These are phyloP conservation scores for Diaporthe sp. DNA, from an alignment of 2,329 filamentous ascomycete species.

Conservation along the genomic window DNA sequence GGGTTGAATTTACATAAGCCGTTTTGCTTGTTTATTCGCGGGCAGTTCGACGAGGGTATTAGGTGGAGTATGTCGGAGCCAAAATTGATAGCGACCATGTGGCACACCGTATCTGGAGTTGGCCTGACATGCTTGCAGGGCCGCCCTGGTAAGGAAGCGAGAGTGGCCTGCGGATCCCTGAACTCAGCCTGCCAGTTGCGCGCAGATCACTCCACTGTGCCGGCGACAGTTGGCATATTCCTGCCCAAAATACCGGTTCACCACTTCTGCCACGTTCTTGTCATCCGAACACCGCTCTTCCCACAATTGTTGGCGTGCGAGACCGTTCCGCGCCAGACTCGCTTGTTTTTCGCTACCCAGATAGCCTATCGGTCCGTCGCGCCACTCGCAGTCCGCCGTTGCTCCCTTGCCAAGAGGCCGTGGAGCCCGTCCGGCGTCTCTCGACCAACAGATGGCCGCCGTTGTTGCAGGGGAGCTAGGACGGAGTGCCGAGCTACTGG, in stretches of 20 bases:
- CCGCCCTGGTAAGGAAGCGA: conserved; percentile 24
- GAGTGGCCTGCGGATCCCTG: conserved; percentile 31
- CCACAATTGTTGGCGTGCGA: not conserved
- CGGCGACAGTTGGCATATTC: not conserved
- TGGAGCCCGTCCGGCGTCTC: conserved; percentile 13
- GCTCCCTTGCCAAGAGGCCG: conserved; percentile 10
- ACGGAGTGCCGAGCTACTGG: conserved; percentile 9
- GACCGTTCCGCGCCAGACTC: not conserved
- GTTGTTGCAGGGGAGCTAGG: not conserved
- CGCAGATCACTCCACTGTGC: conserved; percentile 21
- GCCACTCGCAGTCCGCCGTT: conserved; percentile 13
- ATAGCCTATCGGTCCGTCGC: conserved; percentile 8
- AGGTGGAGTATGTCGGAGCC: not conserved
- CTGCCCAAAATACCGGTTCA: not conserved
- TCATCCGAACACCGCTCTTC: conserved; percentile 8
- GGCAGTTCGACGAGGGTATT: not conserved
- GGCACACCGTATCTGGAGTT: conserved; percentile 22
- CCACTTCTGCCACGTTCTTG: conserved; percentile 2
- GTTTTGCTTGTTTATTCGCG: conserved; percentile 5
- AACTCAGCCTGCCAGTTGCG: conserved; percentile 2
- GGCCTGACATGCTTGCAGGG: not conserved
- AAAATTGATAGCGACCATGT: conserved; percentile 16
- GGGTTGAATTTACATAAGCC: conserved; percentile 6
- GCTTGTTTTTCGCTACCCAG: conserved; percentile 10
- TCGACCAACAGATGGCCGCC: conserved; percentile 23